A percentile compares a stretch with the other conserved stretches of the same genome.
Evolutionary conservation across 2,329 filamentous ascomycete genomes (phyloP).

Genomic region (Sclerotinia spermophila): DNA sequence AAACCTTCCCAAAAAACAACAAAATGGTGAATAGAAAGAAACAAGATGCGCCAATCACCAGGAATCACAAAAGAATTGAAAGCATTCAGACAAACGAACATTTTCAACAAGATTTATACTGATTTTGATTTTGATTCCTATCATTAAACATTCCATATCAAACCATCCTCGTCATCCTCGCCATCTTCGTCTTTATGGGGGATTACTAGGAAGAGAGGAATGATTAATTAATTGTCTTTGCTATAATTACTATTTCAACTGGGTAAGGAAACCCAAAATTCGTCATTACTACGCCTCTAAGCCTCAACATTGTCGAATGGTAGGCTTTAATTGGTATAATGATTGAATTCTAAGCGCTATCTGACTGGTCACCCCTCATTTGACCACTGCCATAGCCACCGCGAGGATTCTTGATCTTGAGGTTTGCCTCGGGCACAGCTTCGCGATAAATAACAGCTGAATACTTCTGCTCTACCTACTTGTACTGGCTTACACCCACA

Average conservation of each 20-base stretch:
- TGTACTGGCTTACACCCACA: neutral
- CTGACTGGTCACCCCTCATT: constrained; percentile 4
- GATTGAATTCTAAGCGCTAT: neutral
- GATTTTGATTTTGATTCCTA: neutral
- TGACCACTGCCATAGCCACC: neutral
- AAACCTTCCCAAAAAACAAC: too few species aligned
- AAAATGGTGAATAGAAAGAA: too few species aligned
- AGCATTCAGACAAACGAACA: neutral
- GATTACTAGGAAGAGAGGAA: neutral
- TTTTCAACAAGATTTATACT: neutral
- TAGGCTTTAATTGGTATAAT: neutral
- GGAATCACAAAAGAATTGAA: neutral
- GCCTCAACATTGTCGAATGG: neutral
- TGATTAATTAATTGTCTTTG: neutral
- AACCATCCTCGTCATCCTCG: neutral
- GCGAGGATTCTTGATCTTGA: neutral
- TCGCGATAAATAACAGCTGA: neutral
- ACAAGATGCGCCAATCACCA: too few species aligned
- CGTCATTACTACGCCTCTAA: constrained; percentile 11
- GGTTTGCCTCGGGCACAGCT: constrained; percentile 5
- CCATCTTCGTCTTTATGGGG: neutral
- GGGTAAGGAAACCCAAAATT: neutral
- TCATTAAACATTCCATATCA: neutral
- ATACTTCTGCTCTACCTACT: neutral
- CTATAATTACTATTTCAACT: neutral